phyloP scores from a whole-genome alignment of 2,329 filamentous ascomycete species.

The Aspergillus fischeri region DNA sequence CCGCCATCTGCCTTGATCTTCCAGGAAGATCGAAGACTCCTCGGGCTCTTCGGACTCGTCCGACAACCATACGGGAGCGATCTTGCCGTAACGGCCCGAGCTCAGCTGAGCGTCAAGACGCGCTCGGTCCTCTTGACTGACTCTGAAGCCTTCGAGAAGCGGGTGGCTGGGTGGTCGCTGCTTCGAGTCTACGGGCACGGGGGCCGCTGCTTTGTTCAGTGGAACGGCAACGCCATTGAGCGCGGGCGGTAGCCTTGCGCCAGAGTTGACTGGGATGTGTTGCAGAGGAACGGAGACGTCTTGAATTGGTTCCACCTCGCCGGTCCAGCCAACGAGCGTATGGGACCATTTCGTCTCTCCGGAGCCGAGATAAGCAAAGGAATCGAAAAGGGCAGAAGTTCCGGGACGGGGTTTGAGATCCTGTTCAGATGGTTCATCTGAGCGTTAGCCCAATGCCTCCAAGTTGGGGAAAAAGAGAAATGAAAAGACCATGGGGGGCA shows the following conservation, averaged over 20 bases:
- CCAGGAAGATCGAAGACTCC: slow-evolving; percentile 62
- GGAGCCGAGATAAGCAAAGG: slow-evolving; percentile 84
- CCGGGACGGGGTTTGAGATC: slow-evolving; percentile 73
- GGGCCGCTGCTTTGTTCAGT: slow-evolving; percentile 72
- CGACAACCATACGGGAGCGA: slow-evolving; percentile 82
- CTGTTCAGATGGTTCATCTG: slow-evolving; percentile 39
- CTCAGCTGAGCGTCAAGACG: slow-evolving; percentile 71
- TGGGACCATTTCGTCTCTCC: slow-evolving; percentile 82
- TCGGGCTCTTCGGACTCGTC: slow-evolving; percentile 69
- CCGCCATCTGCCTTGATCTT: slow-evolving; percentile 82
- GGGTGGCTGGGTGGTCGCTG: slow-evolving; percentile 55
- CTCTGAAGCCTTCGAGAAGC: slow-evolving; percentile 63
- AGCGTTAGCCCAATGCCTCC: slow-evolving; percentile 4
- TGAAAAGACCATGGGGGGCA: background rate
- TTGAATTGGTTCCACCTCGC: slow-evolving; percentile 64
- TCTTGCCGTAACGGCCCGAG: slow-evolving; percentile 69
- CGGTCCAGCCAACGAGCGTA: slow-evolving; percentile 90
- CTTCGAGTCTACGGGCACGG: slow-evolving; percentile 66
- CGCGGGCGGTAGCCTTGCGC: slow-evolving; percentile 24
- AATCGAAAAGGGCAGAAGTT: slow-evolving; percentile 88
- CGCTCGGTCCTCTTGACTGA: slow-evolving; percentile 66
- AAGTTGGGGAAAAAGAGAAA: background rate
- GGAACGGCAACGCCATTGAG: slow-evolving; percentile 38
- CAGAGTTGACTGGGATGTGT: slow-evolving; percentile 24
- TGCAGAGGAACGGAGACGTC: slow-evolving; percentile 27